phyloP scores from a whole-genome alignment of 345 rosid genomes.

The Moricandia moricandioides region DNA sequence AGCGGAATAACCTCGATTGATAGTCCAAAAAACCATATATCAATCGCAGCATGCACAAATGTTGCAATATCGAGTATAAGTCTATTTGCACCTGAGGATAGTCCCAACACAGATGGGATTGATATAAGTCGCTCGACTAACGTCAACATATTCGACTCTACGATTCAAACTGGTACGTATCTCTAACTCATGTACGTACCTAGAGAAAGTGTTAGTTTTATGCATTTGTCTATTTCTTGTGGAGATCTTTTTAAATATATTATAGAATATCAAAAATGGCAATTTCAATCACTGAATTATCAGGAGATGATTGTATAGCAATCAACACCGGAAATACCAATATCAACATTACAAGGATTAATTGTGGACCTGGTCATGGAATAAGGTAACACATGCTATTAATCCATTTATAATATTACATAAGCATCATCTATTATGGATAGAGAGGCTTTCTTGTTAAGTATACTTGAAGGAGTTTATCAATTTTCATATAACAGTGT shows the following conservation, averaged over 20 bases:
- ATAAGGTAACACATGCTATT: conserved; percentile 23
- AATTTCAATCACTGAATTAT: neutral
- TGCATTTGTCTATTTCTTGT: neutral
- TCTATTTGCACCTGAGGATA: neutral
- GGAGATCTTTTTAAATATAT: neutral
- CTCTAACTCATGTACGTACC: neutral
- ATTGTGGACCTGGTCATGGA: conserved; percentile 38
- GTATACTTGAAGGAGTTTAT: neutral
- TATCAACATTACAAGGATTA: conserved; percentile 27
- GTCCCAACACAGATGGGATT: neutral
- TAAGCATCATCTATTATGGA: neutral
- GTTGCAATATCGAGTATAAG: neutral
- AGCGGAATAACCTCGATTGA: neutral
- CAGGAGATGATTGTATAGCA: conserved; percentile 38
- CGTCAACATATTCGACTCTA: neutral
- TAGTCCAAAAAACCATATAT: neutral
- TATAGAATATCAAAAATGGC: neutral
- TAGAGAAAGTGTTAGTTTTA: neutral
- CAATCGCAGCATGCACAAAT: neutral
- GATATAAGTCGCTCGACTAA: neutral
- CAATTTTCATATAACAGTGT: neutral
- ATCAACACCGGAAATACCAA: conserved; percentile 19
- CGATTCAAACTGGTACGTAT: neutral
- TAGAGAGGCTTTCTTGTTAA: neutral
- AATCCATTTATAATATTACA: neutral